These are phyloP conservation scores for Neurospora crassa DNA, from an alignment of 2,329 filamentous ascomycete species.

Conservation along the genomic window DNA sequence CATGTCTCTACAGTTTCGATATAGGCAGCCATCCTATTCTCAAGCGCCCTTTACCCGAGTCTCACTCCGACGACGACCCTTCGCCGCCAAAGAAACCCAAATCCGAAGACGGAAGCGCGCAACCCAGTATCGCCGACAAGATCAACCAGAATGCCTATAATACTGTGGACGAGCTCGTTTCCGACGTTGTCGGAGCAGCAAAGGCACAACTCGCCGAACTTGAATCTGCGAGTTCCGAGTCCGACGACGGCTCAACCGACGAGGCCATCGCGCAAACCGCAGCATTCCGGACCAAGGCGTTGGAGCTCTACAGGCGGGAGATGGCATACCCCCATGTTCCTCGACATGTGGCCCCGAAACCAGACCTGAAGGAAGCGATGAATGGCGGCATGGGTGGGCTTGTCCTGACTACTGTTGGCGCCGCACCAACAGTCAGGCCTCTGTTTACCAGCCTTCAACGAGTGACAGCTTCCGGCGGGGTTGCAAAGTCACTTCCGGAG, in stretches of 20 bases:
- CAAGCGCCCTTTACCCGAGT: slow-evolving; percentile 39
- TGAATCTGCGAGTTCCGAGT: slow-evolving; percentile 22
- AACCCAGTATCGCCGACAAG: slow-evolving; percentile 44
- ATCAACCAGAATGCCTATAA: slow-evolving; percentile 41
- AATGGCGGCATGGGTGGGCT: slow-evolving; percentile 32
- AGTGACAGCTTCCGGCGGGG: slow-evolving; percentile 16
- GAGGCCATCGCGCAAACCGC: slow-evolving; percentile 35
- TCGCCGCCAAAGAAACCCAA: slow-evolving; percentile 49
- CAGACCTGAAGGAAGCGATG: slow-evolving; percentile 30
- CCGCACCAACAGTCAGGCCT: slow-evolving; percentile 63
- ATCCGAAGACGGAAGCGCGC: slow-evolving; percentile 32
- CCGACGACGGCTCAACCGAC: slow-evolving; percentile 22
- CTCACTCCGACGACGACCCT: slow-evolving; percentile 38
- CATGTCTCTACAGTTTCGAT: slow-evolving; percentile 37
- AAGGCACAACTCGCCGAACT: slow-evolving; percentile 36
- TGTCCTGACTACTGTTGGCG: slow-evolving; percentile 69
- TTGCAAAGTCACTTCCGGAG: slow-evolving; percentile 45
- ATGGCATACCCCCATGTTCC: slow-evolving; percentile 37
- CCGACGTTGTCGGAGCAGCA: slow-evolving; percentile 35
- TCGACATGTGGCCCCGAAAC: slow-evolving; percentile 25
- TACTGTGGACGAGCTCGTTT: slow-evolving; percentile 55
- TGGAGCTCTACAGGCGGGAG: slow-evolving; percentile 54
- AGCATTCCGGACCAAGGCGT: slow-evolving; percentile 52
- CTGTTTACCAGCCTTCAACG: slow-evolving; percentile 73
- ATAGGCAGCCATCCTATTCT: slow-evolving; percentile 40